A percentile compares a stretch with the other conserved stretches of the same genome.
Conservation (phyloP, 1,284 basidiomycete genomes). For the Ceratobasidium theobromae region DNA sequence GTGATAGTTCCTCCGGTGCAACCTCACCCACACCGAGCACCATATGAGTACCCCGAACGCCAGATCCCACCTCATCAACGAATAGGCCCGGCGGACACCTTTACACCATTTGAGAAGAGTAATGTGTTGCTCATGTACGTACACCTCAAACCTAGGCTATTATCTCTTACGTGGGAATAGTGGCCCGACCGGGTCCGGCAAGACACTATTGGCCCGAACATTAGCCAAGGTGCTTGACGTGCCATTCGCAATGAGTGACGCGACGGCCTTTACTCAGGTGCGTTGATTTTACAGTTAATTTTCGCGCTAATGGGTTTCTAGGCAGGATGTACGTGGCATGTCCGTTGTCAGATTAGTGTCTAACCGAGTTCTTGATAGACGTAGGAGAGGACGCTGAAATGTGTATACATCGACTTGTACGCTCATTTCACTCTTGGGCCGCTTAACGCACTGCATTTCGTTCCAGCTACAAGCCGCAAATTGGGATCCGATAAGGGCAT, state of each 20-base stretch:
- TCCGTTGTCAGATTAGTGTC: slow-evolving; percentile 13
- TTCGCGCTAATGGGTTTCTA: slow-evolving; percentile 40
- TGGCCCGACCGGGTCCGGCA: slow-evolving; percentile 84
- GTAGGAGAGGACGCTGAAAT: slow-evolving; percentile 95
- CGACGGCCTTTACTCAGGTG: slow-evolving; percentile 79
- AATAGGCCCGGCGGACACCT: slow-evolving; percentile 39
- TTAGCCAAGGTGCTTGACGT: slow-evolving; percentile 85
- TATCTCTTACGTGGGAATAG: slow-evolving; percentile 45
- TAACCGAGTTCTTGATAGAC: slow-evolving; percentile 52
- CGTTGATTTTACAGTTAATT: slow-evolving; percentile 33
- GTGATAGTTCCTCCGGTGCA: slow-evolving; percentile 54
- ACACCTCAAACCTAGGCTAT: slow-evolving; percentile 31
- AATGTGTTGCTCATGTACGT: slow-evolving; percentile 85
- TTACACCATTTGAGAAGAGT: slow-evolving; percentile 80
- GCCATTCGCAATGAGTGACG: slow-evolving; percentile 86
- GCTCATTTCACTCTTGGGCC: slow-evolving; percentile 34
- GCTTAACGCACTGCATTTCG: slow-evolving; percentile 1
- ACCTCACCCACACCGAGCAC: slow-evolving; percentile 51
- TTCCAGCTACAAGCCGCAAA: slow-evolving; percentile 77
- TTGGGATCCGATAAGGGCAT: slow-evolving; percentile 80
- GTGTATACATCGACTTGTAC: slow-evolving; percentile 77
- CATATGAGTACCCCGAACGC: slow-evolving; percentile 46
- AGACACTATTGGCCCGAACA: slow-evolving; percentile 83
- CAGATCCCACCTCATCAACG: slow-evolving; percentile 47
- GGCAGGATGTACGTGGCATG: slow-evolving; percentile 70